Conservation (phyloP, 2,329 filamentous ascomycete species). For the Monilinia aucupariae region DNA sequence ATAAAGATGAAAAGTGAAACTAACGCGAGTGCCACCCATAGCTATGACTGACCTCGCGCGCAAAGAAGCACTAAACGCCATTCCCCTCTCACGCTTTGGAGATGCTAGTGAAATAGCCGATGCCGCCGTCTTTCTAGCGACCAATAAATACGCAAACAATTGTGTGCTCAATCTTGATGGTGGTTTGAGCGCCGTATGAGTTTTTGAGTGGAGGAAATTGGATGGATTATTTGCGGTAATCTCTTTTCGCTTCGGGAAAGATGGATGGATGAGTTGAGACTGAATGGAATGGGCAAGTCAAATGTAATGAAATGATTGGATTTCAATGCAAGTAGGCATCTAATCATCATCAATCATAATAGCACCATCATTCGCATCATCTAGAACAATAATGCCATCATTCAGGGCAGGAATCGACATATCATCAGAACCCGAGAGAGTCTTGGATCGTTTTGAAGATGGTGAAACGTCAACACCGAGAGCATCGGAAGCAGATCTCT, state of each 20-base stretch:
- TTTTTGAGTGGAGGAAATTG: neutral
- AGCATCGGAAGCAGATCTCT: conserved; percentile 31
- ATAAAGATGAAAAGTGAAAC: neutral
- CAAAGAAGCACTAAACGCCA: conserved; percentile 41
- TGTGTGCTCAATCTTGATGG: conserved; percentile 83
- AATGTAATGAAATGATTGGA: neutral
- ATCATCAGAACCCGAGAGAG: conserved; percentile 35
- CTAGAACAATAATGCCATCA: conserved; percentile 31
- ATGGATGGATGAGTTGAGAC: neutral
- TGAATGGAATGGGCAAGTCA: neutral
- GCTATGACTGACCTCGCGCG: conserved; percentile 40
- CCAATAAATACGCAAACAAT: conserved; percentile 80
- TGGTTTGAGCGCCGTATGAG: conserved; percentile 64
- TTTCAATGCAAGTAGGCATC: conserved; percentile 23
- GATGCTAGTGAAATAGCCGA: conserved; percentile 69
- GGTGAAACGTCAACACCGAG: conserved; percentile 22
- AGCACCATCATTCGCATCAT: conserved; percentile 47
- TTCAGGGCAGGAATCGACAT: conserved; percentile 23
- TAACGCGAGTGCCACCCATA: conserved; percentile 26
- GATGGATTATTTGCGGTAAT: neutral
- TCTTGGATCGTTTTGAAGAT: conserved; percentile 32
- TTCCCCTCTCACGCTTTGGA: conserved; percentile 65
- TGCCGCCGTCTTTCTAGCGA: conserved; percentile 70
- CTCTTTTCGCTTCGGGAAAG: too few relatives aligned
- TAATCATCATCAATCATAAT: conserved; percentile 64